These are phyloP conservation scores for Ramaria sp. DNA, from an alignment of 768 basidiomycete species.

Conservation along the genomic window DNA sequence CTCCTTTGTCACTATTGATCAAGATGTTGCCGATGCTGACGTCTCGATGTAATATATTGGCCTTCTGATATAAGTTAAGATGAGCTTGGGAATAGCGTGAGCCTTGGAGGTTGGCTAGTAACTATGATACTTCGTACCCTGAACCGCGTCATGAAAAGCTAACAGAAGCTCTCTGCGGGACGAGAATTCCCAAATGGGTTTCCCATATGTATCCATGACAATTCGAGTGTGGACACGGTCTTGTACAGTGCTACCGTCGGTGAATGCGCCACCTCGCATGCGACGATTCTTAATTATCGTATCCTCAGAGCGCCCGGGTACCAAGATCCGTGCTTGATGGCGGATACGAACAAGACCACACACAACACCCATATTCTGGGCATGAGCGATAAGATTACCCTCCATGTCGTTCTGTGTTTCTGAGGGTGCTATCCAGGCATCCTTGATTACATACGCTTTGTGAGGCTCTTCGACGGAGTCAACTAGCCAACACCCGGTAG, in stretches of 20 bases:
- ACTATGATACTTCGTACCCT: not conserved
- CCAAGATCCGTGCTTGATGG: not conserved
- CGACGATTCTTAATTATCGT: not conserved
- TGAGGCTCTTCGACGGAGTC: not conserved
- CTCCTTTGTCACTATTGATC: not conserved
- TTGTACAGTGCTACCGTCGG: not conserved
- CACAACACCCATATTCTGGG: not conserved
- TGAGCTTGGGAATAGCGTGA: not conserved
- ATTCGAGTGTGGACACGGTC: not conserved
- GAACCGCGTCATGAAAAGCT: not conserved
- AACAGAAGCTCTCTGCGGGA: not conserved
- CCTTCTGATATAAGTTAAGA: not conserved
- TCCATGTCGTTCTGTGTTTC: not conserved
- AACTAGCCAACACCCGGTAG: not conserved
- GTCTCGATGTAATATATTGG: constrained; percentile 3
- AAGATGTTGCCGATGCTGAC: not conserved
- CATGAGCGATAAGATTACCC: not conserved
- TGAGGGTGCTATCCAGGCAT: constrained; percentile 1
- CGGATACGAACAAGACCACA: not conserved
- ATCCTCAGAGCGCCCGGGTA: not conserved
- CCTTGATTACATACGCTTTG: not conserved
- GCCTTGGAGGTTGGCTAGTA: not conserved
- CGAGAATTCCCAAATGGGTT: not conserved
- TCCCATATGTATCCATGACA: constrained; percentile 3
- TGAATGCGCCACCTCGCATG: not conserved